Base-by-base conservation (phyloP, 225 moss, liverwort and hornwort genomes). In the Lunularia cruciata region DNA sequence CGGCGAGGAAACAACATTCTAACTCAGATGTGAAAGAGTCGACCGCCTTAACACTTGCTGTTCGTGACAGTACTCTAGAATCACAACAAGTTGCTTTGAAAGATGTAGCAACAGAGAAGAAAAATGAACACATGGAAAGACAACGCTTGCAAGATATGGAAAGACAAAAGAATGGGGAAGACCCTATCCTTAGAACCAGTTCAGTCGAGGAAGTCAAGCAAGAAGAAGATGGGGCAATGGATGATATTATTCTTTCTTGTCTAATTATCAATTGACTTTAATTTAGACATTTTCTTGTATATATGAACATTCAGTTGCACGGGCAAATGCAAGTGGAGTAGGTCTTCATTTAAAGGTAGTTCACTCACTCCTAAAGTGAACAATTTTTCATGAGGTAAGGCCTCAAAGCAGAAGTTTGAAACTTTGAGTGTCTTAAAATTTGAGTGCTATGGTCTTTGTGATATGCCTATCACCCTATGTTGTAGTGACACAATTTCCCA, bases 191-290 rank as follows among this genome's bases (percentile, higher is more conserved):
- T 33, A 86, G 84, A 75, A 57, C 83, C 58, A 87, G 89, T 43
- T 74, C 79, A 61, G 83, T 86, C 66, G 95, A 92, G 74, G 95
- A 95, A 73, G 95, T 95, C 76, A 95, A 95, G 81, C 88, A 86
- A 76, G 95, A 80, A 84, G 95, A 76, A 84, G 95, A 70, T 95
- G 92, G 95, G 88, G 88, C 75, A 92, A 86, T 88, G 87, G 92
- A 53, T 95, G 85, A 78, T 35, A 48, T 48, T 20, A 27, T 52
- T 55, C 28, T 2, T 33, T 20, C 35, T 6, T 20, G 45, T 46
- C 48, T 25, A 35, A 27, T 20, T 23, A 27, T 13, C 15, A 11
- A 15, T 19, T 39, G 55, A n/a, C n/a, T n/a, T n/a, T n/a, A 39
- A 56, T 43, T 56, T 37, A 68, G 20, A 54, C 36, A 67, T 51